Conservation (phyloP, 371 early-diverging fungal species). For the Apophysomyces ossiformis region DNA sequence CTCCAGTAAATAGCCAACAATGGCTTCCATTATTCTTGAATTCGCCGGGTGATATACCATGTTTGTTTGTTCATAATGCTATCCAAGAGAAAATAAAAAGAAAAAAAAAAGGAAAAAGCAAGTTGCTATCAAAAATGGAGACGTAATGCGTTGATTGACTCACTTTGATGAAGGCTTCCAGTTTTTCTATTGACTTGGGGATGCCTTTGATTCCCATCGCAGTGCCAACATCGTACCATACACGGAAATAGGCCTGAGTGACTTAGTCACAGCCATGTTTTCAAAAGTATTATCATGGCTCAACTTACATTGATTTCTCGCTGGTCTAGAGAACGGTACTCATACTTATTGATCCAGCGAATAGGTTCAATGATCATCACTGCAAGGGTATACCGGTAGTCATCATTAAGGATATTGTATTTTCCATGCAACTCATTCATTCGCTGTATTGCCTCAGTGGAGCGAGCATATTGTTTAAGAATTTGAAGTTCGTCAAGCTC, state of each 20-base stretch:
- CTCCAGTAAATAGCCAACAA: neutral
- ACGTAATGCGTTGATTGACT: neutral
- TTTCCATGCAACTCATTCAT: constrained; percentile 58
- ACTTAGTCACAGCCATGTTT: neutral
- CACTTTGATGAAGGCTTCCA: constrained; percentile 39
- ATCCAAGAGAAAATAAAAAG: no score
- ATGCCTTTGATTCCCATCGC: constrained; percentile 58
- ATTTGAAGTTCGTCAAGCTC: constrained; percentile 13
- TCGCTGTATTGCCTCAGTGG: constrained; percentile 34
- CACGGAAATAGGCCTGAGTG: constrained; percentile 36
- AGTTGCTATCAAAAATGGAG: no score
- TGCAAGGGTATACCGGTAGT: constrained; percentile 51
- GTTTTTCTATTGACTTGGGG: constrained; percentile 44
- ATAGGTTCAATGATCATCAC: constrained; percentile 53
- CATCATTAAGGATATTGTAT: constrained; percentile 52
- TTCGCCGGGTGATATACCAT: neutral
- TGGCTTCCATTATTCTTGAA: neutral
- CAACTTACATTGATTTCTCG: constrained; percentile 51
- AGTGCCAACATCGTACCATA: constrained; percentile 47
- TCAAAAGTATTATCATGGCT: neutral
- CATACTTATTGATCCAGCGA: constrained; percentile 50
- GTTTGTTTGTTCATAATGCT: neutral
- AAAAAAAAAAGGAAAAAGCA: no score
- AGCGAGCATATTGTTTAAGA: constrained; percentile 35
- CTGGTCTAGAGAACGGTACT: constrained; percentile 50